Conservation (phyloP, 202 grass and related monocot genomes). For the Panicum virgatum region DNA sequence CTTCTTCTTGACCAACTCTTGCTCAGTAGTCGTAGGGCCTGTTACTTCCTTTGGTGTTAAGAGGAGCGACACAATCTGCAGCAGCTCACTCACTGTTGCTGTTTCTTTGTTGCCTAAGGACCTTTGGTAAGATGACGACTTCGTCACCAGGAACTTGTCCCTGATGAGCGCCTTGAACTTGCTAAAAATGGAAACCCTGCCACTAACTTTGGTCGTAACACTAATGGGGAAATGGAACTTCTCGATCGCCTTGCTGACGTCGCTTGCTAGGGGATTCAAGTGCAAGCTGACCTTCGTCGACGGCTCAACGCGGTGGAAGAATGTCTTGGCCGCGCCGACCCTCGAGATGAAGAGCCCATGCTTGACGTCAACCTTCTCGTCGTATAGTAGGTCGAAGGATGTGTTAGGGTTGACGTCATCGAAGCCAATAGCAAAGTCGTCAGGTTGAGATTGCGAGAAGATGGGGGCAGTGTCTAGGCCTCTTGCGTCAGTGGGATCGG, state of each 20-base stretch:
- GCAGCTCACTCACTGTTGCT: conserved; percentile 45
- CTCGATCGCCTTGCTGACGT: conserved; percentile 51
- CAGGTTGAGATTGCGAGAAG: conserved; percentile 83
- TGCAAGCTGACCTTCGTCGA: conserved; percentile 67
- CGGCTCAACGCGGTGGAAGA: conserved; percentile 58
- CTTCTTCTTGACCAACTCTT: conserved; percentile 40
- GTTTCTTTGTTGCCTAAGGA: conserved; percentile 39
- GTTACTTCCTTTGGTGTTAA: conserved; percentile 42
- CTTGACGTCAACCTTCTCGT: conserved; percentile 71
- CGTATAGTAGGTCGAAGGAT: conserved; percentile 56
- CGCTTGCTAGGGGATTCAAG: conserved; percentile 53
- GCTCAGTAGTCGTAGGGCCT: conserved; percentile 19
- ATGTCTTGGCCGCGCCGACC: conserved; percentile 54
- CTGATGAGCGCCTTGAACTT: conserved; percentile 67
- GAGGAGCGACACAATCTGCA: conserved; percentile 54
- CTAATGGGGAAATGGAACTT: conserved; percentile 58
- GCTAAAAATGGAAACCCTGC: conserved; percentile 55
- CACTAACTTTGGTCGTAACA: conserved; percentile 50
- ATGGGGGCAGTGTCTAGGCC: conserved; percentile 51
- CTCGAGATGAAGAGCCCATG: conserved; percentile 61
- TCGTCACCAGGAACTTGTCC: conserved; percentile 46
- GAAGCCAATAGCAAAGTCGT: conserved; percentile 66
- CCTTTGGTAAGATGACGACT: conserved; percentile 42
- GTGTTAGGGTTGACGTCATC: conserved; percentile 33
- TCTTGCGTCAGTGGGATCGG: conserved; percentile 49